Conservation (phyloP, 768 basidiomycete genomes). For the Suillus brevipes region DNA sequence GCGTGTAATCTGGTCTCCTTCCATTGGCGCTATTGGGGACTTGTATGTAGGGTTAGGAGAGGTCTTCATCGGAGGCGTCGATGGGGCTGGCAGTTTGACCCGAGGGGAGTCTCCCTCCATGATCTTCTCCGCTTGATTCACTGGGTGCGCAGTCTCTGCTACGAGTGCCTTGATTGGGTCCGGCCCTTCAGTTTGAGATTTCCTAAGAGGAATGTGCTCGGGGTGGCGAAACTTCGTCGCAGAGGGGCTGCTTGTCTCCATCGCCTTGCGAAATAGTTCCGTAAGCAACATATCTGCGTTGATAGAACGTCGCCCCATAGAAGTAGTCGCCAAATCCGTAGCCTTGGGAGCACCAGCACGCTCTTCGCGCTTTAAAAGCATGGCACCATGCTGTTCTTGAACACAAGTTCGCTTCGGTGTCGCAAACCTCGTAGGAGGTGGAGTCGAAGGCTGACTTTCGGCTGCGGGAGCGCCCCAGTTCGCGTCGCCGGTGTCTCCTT, state of each 20-base stretch:
- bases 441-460: neutral
- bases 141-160: neutral
- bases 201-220: neutral
- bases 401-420: neutral
- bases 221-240: neutral
- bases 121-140: neutral
- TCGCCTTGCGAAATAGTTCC: constrained; percentile 6
- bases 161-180: neutral
- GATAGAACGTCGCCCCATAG: constrained; percentile 3
- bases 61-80: neutral
- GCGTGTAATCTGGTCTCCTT: neutral
- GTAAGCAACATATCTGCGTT: constrained; percentile 6
- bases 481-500: neutral
- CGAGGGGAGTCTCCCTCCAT: neutral
- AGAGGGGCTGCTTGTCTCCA: constrained; percentile 1
- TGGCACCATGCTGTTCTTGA: neutral
- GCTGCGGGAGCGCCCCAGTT: neutral
- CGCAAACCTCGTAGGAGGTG: neutral
- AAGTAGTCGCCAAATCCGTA: neutral
- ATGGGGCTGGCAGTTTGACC: neutral
- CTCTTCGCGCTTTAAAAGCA: neutral
- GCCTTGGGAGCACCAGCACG: neutral
- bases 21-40: neutral
- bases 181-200: neutral
- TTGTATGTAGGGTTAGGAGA: neutral